Percentiles rank a stretch among this genome's conserved stretches.
Conservation (phyloP, 2,329 filamentous ascomycete genomes). For the Colletotrichum sp. region DNA sequence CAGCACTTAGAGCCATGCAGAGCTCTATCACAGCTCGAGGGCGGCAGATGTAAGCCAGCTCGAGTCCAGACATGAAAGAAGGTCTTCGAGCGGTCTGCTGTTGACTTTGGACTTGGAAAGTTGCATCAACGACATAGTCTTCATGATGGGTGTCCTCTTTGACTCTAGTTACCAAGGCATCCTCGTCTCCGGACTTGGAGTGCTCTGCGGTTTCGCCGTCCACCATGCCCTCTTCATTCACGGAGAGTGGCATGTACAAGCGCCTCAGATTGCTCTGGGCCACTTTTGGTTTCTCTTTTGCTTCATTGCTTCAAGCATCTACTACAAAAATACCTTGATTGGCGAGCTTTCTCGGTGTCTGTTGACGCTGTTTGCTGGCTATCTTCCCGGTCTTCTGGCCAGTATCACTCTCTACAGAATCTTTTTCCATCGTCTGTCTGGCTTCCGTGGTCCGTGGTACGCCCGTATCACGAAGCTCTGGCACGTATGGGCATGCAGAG, state of each 20-base stretch:
- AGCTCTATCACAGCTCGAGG: not conserved
- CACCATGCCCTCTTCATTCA: constrained; percentile 25
- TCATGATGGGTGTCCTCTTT: constrained; percentile 3
- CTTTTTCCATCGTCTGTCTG: constrained; percentile 40
- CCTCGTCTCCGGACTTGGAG: not conserved
- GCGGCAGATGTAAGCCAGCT: not conserved
- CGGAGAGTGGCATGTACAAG: constrained; percentile 30
- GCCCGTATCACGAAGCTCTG: constrained; percentile 41
- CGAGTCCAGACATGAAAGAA: not conserved
- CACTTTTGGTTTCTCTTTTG: constrained; percentile 15
- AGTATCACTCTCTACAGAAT: constrained; percentile 43
- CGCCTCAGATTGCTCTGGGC: constrained; percentile 20
- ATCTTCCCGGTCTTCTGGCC: constrained; percentile 17
- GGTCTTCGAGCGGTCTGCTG: not conserved
- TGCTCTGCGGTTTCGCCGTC: constrained; percentile 15
- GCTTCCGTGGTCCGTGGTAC: constrained; percentile 40
- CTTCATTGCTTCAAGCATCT: constrained; percentile 1
- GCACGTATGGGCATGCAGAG: constrained; percentile 30
- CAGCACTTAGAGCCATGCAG: not conserved
- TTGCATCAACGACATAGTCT: not conserved
- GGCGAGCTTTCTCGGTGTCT: not conserved
- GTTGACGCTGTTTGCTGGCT: constrained; percentile 11
- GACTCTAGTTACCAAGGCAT: not conserved
- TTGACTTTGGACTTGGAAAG: not conserved
- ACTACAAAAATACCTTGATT: not conserved